Conservation (phyloP, 2,329 filamentous ascomycete genomes). For the Fusarium protoensiforme region DNA sequence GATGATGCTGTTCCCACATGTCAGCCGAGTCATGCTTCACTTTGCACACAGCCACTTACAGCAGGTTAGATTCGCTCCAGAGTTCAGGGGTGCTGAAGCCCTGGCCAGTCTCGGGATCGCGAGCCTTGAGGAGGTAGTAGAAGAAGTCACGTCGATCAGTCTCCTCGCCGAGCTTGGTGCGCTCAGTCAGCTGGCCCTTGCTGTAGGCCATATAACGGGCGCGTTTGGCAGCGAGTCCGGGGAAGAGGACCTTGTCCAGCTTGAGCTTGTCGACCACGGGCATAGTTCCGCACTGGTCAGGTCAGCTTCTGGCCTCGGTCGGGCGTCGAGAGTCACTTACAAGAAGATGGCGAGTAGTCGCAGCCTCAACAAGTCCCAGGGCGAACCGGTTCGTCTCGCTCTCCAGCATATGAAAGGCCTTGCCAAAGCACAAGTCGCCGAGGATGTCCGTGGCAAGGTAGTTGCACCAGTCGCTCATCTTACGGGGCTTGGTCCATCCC, state of each 20-base stretch:
- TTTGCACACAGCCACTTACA: slow-evolving; percentile 53
- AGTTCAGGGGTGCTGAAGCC: slow-evolving; percentile 74
- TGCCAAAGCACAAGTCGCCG: slow-evolving; percentile 70
- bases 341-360: slow-evolving; percentile 75
- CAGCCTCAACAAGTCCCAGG: slow-evolving; percentile 73
- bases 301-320: slow-evolving; percentile 12
- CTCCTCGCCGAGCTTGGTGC: slow-evolving; percentile 73
- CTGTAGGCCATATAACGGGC: slow-evolving; percentile 79
- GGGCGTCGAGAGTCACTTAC: slow-evolving; percentile 55
- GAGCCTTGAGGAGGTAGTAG: slow-evolving; percentile 77
- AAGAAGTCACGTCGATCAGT: slow-evolving; percentile 80
- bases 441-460: slow-evolving; percentile 73
- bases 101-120: slow-evolving; percentile 76
- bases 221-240: slow-evolving; percentile 72
- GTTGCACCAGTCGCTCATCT: slow-evolving; percentile 73
- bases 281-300: slow-evolving; percentile 74
- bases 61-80: slow-evolving; percentile 76
- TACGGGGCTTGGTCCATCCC: slow-evolving; percentile 68
- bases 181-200: slow-evolving; percentile 72
- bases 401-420: slow-evolving; percentile 72
- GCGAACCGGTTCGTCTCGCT: slow-evolving; percentile 71
- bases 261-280: slow-evolving; percentile 73
- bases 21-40: background rate
- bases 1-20: slow-evolving; percentile 64
- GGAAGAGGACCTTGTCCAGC: slow-evolving; percentile 76